Percentiles rank a stretch among this genome's conserved stretches.
phyloP scores from a whole-genome alignment of 495 filamentous ascomycete genomes.

The Penicillium ochrochloron region DNA sequence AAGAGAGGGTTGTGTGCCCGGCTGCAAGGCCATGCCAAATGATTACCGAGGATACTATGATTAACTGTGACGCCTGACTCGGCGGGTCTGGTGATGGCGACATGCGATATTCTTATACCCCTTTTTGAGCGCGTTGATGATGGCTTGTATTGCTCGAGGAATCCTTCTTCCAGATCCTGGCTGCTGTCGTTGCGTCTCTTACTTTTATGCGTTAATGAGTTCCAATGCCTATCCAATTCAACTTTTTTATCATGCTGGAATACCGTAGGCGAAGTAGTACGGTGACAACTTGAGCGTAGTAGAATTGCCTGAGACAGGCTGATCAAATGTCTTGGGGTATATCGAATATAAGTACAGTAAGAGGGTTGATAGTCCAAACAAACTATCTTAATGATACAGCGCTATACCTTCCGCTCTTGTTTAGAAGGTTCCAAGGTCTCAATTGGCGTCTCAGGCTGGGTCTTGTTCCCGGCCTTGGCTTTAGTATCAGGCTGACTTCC shows the following conservation, averaged over 20 bases:
- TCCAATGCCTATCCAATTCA: neutral
- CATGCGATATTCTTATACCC: neutral
- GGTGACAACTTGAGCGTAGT: neutral
- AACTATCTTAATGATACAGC: neutral
- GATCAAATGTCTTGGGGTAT: neutral
- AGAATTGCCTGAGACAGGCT: neutral
- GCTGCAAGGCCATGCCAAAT: neutral
- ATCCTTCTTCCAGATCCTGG: neutral
- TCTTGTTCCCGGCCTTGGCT: neutral
- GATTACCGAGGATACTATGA: neutral
- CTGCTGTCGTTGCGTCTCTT: neutral
- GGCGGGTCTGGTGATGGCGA: slow-evolving; percentile 6
- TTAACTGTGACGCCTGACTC: neutral
- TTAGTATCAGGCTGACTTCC: neutral
- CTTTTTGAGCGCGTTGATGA: neutral
- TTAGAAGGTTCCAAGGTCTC: neutral
- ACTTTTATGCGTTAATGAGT: neutral
- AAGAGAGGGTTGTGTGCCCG: neutral
- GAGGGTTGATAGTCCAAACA: neutral
- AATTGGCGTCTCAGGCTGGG: neutral
- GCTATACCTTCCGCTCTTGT: neutral
- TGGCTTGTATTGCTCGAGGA: neutral
- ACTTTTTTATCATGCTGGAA: neutral
- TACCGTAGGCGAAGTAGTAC: neutral
- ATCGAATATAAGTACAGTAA: slow-evolving; percentile 4